A percentile compares a stretch with the other conserved stretches of the same genome.
Evolutionary conservation across 345 rosid genomes (phyloP).

Genomic region (Raphanus raphanistrum): DNA sequence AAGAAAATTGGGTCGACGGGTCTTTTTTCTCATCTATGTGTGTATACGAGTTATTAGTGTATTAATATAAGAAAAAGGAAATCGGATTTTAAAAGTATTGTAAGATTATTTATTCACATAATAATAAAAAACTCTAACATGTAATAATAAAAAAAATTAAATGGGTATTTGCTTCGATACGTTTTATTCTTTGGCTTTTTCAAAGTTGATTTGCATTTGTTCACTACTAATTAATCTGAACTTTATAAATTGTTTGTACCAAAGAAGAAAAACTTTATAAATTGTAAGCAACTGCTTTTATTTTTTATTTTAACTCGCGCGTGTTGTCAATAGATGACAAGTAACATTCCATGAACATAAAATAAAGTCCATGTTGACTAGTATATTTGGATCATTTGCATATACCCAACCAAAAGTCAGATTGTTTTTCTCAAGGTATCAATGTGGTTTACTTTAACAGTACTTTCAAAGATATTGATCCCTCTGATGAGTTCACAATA

Average conservation of each 20-base stretch:
- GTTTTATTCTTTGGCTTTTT: too few relatives aligned
- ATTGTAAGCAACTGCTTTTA: neutral
- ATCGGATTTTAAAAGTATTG: too few relatives aligned
- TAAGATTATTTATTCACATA: too few relatives aligned
- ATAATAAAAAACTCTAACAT: too few relatives aligned
- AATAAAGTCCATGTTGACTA: conserved; percentile 18
- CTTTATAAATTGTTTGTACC: neutral
- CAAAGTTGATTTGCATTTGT: too few relatives aligned
- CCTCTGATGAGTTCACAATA: conserved; percentile 16
- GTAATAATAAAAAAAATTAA: too few relatives aligned
- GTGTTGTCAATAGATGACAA: neutral
- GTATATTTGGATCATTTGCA: neutral
- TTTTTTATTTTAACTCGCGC: neutral
- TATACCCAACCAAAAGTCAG: conserved; percentile 12
- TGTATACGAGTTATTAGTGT: too few relatives aligned
- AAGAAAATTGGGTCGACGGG: too few relatives aligned
- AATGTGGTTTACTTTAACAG: conserved; percentile 11
- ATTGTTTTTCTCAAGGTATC: conserved; percentile 13
- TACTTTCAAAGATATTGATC: neutral
- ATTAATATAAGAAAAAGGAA: too few relatives aligned
- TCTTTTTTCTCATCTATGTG: too few relatives aligned
- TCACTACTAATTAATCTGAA: neutral
- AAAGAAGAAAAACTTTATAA: too few relatives aligned
- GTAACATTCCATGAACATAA: conserved; percentile 26
- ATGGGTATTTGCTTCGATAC: too few relatives aligned